Conservation (phyloP, 2,329 filamentous ascomycete genomes). For the Volutella citrinella region DNA sequence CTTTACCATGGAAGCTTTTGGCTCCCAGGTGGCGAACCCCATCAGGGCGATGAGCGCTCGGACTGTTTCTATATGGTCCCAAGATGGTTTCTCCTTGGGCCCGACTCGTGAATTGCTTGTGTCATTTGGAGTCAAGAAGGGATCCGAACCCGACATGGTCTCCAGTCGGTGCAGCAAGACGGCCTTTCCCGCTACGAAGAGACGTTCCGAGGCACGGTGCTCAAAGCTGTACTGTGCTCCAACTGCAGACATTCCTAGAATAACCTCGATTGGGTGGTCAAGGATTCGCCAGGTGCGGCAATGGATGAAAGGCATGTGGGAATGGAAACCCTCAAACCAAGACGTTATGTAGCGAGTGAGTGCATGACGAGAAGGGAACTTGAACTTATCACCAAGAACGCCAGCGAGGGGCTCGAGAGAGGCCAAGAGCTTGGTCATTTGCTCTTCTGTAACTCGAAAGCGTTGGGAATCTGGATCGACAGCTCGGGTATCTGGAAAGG, state of each 20-base stretch:
- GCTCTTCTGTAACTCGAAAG: slow-evolving; percentile 33
- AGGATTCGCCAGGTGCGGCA: slow-evolving; percentile 30
- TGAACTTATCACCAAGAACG: slow-evolving; percentile 27
- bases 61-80: slow-evolving; percentile 32
- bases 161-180: slow-evolving; percentile 31
- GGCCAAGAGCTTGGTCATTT: slow-evolving; percentile 26
- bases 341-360: slow-evolving; percentile 34
- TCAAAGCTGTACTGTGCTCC: slow-evolving; percentile 39
- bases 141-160: no score
- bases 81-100: no score
- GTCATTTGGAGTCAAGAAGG: no score
- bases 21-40: slow-evolving; percentile 38
- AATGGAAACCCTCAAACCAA: slow-evolving; percentile 36
- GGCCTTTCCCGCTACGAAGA: slow-evolving; percentile 32
- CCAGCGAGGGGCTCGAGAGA: slow-evolving; percentile 26
- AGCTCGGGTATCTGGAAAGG: slow-evolving; percentile 9
- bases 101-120: no score
- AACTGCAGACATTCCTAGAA: slow-evolving; percentile 31
- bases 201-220: slow-evolving; percentile 29
- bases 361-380: slow-evolving; percentile 34
- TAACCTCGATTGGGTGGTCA: slow-evolving; percentile 30
- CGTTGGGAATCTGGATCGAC: slow-evolving; percentile 16
- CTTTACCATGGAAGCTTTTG: slow-evolving; percentile 28
- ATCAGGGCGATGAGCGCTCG: slow-evolving; percentile 34
- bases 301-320: slow-evolving; percentile 38